Base-by-base conservation (phyloP, 228 moss, liverwort and hornwort genomes). In the Sphagnum magellanicum region DNA sequence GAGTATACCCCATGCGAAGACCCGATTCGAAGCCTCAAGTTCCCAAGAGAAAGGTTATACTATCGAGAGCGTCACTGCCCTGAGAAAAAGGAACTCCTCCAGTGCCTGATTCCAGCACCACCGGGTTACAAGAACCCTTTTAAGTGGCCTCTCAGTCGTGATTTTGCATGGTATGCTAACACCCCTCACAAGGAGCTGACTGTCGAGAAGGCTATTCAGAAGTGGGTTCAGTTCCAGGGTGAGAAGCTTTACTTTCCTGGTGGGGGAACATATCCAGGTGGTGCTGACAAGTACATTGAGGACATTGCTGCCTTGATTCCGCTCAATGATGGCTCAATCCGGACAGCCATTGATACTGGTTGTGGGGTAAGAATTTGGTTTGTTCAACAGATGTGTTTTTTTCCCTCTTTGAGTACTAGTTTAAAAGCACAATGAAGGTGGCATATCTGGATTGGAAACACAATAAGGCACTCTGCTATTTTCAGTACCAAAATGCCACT, bases 1-100 rank as follows among this genome's bases (percentile, higher is more conserved):
- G 95, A 95, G 86, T 95, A 95, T 58, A 95, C 95, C 59, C 95
- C 95, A 16, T 95, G 95, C 17, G 92, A 95, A 75, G 91, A 95
- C 77, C 86, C 77, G 3, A 74, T 87, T 13, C 79, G 92, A 16
- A 92, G 90, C 8, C 79, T 95, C 69, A 89, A 91, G 61, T 95
- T 79, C 55, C 55, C 92, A 1, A 87, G 92, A 13, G 87, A 91
- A 0, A 89, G 70, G 65, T 83, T 95, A 63, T 74, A 89, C 14
- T 95, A 95, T 74, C 74, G 91, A 68, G 97, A 98, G 72, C 81
- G 97, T 61, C 97, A 98, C 84, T 98, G 97, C 69, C 93, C 97
- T 9, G 81, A 74, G 16, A 88, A 80, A 62, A 74, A 81, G 48
- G 92, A 92, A 70, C 80, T 91, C 48, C 84, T 93, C 0, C 71